Percentiles rank a stretch among this genome's conserved stretches.
Conservation (phyloP, 2,329 filamentous ascomycete species). For the Aspergillus ibericus region DNA sequence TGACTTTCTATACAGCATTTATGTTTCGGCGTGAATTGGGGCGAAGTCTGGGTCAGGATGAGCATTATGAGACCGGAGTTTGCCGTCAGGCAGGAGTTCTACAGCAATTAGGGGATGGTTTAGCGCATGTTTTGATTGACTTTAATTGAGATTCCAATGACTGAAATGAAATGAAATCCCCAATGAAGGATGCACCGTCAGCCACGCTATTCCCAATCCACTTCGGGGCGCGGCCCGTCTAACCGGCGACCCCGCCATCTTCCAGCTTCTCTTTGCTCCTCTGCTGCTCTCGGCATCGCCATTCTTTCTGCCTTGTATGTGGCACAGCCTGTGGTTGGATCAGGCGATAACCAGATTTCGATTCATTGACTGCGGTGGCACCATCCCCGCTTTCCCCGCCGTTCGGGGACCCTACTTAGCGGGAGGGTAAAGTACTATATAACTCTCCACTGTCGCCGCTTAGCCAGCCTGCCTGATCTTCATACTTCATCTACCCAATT, state of each 20-base stretch:
- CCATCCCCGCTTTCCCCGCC: background rate
- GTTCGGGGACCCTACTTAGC: background rate
- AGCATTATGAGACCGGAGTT: background rate
- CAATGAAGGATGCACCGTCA: no score
- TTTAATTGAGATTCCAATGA: no score
- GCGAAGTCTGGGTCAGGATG: background rate
- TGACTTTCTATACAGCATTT: slow-evolving; percentile 4
- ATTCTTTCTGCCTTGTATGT: background rate
- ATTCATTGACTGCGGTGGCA: background rate
- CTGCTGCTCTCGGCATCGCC: background rate
- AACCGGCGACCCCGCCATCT: slow-evolving; percentile 4
- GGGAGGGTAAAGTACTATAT: background rate
- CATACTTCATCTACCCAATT: background rate
- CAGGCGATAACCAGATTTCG: background rate
- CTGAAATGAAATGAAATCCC: no score
- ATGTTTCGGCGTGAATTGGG: background rate
- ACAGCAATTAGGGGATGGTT: background rate
- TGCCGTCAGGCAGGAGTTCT: background rate
- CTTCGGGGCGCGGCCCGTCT: slow-evolving; percentile 17
- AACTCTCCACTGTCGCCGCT: background rate
- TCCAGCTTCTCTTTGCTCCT: background rate
- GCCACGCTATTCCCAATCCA: background rate
- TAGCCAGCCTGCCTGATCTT: background rate
- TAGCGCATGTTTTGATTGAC: background rate
- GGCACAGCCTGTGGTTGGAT: background rate